Conservation (phyloP, 2,329 filamentous ascomycete species). For the Mycosphaerella sp. region DNA sequence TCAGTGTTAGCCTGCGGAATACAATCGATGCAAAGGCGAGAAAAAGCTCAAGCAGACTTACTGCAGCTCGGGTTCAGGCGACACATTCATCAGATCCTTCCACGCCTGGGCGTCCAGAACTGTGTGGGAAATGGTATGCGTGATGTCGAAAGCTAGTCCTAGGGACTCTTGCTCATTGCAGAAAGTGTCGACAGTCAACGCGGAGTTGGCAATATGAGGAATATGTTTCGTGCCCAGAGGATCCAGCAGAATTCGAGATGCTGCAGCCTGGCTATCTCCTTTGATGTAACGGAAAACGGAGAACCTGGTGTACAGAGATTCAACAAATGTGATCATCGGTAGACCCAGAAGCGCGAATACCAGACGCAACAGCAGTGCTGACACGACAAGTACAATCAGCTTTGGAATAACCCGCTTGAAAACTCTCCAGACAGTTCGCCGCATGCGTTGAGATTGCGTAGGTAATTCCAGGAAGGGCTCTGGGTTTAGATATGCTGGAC, state of each 20-base stretch:
- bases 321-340: too few relatives aligned
- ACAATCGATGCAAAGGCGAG: background rate
- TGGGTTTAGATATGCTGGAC: too few relatives aligned
- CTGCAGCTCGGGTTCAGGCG: conserved; percentile 1
- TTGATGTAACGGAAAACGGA: too few relatives aligned
- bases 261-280: background rate
- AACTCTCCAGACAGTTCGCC: background rate
- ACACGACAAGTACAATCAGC: background rate
- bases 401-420: background rate
- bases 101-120: background rate
- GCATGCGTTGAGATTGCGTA: background rate
- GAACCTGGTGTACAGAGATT: too few relatives aligned
- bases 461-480: too few relatives aligned
- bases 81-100: background rate
- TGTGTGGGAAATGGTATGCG: background rate
- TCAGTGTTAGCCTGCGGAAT: background rate
- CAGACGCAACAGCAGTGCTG: background rate
- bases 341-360: background rate
- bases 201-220: background rate
- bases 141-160: background rate
- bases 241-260: background rate
- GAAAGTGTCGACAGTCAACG: background rate
- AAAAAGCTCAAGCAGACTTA: background rate
- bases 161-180: background rate
- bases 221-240: background rate